phyloP scores from a whole-genome alignment of 2,329 filamentous ascomycete genomes.

The Clonostachys rhizophaga region DNA sequence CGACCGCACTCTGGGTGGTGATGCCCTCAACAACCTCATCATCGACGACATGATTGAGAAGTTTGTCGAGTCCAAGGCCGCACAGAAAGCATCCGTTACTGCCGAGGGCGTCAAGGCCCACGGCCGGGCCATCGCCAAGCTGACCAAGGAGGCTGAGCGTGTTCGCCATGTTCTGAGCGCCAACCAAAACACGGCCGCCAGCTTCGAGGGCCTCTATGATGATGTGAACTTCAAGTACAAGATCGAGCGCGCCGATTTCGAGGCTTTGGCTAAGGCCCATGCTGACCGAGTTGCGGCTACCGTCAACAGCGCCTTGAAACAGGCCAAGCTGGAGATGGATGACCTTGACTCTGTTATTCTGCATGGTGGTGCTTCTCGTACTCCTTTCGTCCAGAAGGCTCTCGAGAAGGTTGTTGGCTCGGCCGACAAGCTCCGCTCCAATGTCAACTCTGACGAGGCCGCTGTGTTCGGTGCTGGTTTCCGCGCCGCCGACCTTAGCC shows the following conservation, averaged over 20 bases:
- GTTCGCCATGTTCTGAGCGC: constrained; percentile 87
- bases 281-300: constrained; percentile 64
- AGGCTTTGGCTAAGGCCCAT: constrained; percentile 67
- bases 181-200: constrained; percentile 75
- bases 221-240: constrained; percentile 94
- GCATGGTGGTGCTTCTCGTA: constrained; percentile 84
- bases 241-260: constrained; percentile 74
- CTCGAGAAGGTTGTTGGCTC: constrained; percentile 72
- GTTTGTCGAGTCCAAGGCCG: constrained; percentile 66
- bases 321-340: constrained; percentile 65
- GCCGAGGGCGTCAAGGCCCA: constrained; percentile 63
- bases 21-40: constrained; percentile 82
- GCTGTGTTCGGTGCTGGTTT: constrained; percentile 96
- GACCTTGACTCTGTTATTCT: constrained; percentile 90
- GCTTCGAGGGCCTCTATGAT: constrained; percentile 86
- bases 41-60: constrained; percentile 82
- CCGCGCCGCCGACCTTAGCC: constrained; percentile 85
- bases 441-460: constrained; percentile 95
- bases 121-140: constrained; percentile 80
- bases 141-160: constrained; percentile 90
- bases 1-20: constrained; percentile 86
- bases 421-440: constrained; percentile 78
- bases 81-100: constrained; percentile 60
- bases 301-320: constrained; percentile 69
- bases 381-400: constrained; percentile 88